Conservation (phyloP, 2,329 filamentous ascomycete species). For the Chalara sp. region DNA sequence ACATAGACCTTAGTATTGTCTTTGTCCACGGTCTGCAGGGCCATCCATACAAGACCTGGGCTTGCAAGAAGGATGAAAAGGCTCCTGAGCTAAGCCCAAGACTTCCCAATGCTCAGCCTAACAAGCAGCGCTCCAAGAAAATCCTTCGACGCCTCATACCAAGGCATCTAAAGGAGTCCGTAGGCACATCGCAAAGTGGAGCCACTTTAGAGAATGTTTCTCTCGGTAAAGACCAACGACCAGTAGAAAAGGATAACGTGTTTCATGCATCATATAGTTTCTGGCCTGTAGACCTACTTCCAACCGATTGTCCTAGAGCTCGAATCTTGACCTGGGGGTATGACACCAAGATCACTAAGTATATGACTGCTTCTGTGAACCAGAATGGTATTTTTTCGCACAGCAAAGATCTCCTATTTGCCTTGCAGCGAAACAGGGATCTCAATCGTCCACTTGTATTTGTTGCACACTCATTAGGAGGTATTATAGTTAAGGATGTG, state of each 20-base stretch:
- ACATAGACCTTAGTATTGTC: slow-evolving; percentile 4
- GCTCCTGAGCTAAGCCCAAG: not conserved
- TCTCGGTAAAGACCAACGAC: too few species aligned
- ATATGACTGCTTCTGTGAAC: slow-evolving; percentile 1
- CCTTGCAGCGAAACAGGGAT: slow-evolving; percentile 2
- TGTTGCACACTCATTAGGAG: slow-evolving; percentile 11
- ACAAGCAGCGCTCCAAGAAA: too few species aligned
- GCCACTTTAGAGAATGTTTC: too few species aligned
- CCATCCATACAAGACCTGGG: slow-evolving; percentile 8
- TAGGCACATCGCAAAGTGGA: too few species aligned
- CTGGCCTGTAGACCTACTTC: slow-evolving; percentile 10
- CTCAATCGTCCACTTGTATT: slow-evolving; percentile 6
- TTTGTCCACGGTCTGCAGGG: slow-evolving; percentile 12
- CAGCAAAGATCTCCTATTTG: slow-evolving; percentile 2
- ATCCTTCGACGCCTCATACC: too few species aligned
- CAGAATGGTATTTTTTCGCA: slow-evolving; percentile 9
- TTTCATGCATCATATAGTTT: not conserved
- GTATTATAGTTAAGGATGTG: slow-evolving; percentile 10
- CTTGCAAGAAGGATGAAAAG: not conserved
- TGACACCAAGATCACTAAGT: slow-evolving; percentile 9
- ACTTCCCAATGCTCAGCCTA: too few species aligned
- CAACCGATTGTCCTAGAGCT: slow-evolving; percentile 6
- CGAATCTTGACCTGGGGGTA: slow-evolving; percentile 13
- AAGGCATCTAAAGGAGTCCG: too few species aligned
- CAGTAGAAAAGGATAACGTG: not conserved